These are phyloP conservation scores for Exserohilum turcica DNA, from an alignment of 2,329 filamentous ascomycete species.

Conservation along the genomic window DNA sequence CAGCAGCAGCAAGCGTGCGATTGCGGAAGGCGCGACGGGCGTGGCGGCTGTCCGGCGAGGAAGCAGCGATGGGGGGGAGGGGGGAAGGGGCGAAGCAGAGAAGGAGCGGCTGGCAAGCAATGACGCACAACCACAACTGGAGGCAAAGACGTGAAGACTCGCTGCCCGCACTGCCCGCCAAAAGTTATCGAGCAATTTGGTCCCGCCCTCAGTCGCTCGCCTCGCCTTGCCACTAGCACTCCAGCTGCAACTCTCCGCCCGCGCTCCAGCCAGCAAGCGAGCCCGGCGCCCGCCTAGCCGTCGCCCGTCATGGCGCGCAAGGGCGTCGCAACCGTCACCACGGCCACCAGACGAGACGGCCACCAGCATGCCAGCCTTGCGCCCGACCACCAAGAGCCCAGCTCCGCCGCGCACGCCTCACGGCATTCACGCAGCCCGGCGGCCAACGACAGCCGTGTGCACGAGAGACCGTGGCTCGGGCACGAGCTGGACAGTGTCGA, in stretches of 20 bases:
- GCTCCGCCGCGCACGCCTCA: neutral
- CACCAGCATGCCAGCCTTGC: constrained; percentile 20
- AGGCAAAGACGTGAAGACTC: constrained; percentile 14
- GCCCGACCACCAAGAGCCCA: constrained; percentile 14
- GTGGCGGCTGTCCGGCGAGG: constrained; percentile 6
- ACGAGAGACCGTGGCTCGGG: too few species aligned
- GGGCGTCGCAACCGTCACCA: constrained; percentile 32
- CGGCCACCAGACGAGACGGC: constrained; percentile 22
- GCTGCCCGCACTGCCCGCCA: constrained; percentile 19
- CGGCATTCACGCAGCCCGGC: too few species aligned
- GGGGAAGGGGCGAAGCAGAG: too few species aligned
- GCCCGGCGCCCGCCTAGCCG: constrained; percentile 15
- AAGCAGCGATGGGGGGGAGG: constrained; percentile 8
- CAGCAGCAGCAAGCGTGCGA: constrained; percentile 15
- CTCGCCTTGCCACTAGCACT: constrained; percentile 34
- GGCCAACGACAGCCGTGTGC: too few species aligned
- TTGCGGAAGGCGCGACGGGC: constrained; percentile 26
- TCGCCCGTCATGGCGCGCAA: constrained; percentile 32
- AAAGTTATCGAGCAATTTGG: constrained; percentile 30
- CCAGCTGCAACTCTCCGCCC: constrained; percentile 13
- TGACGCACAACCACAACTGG: constrained; percentile 17
- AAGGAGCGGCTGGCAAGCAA: constrained; percentile 8
- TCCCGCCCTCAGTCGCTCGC: constrained; percentile 32
- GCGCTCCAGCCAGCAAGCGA: constrained; percentile 26
- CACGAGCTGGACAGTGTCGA: constrained; percentile 17